Conservation (phyloP, 345 rosid species). For the Euphorbia tirucalli region DNA sequence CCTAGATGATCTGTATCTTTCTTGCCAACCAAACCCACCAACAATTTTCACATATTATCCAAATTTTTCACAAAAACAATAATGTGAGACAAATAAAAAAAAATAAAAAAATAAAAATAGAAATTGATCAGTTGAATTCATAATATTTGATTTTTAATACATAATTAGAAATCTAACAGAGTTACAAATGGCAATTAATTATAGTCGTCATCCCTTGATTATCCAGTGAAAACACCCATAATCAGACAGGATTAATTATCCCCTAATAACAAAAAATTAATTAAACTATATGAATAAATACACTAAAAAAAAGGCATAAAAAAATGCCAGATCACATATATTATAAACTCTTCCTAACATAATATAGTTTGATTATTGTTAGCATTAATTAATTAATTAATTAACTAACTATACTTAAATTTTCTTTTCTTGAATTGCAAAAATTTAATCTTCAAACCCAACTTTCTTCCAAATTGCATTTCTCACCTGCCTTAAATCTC, state of each 20-base stretch:
- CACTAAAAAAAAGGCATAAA: neutral
- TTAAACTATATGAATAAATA: neutral
- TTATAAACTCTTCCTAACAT: too few species aligned
- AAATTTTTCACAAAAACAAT: neutral
- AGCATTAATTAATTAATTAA: neutral
- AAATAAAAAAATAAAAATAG: too few species aligned
- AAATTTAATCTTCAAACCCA: conserved; percentile 42
- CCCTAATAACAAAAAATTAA: neutral
- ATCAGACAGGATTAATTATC: conserved; percentile 3
- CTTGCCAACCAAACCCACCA: conserved; percentile 25
- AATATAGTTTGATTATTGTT: neutral
- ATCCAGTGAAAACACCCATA: conserved; percentile 4
- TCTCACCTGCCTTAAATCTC: conserved; percentile 48
- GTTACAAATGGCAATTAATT: neutral
- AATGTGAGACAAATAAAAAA: too few species aligned
- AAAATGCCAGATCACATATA: neutral
- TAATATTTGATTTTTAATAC: neutral
- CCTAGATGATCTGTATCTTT: conserved; percentile 21
- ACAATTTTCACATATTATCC: neutral
- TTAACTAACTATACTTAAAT: neutral
- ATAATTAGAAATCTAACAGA: neutral
- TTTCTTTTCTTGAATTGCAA: neutral
- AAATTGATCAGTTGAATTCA: neutral
- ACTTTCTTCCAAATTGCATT: conserved; percentile 47
- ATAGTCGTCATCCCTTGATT: conserved; percentile 2